Conservation (phyloP, 2,329 filamentous ascomycete species). For the Simplicillium aogashimaense region DNA sequence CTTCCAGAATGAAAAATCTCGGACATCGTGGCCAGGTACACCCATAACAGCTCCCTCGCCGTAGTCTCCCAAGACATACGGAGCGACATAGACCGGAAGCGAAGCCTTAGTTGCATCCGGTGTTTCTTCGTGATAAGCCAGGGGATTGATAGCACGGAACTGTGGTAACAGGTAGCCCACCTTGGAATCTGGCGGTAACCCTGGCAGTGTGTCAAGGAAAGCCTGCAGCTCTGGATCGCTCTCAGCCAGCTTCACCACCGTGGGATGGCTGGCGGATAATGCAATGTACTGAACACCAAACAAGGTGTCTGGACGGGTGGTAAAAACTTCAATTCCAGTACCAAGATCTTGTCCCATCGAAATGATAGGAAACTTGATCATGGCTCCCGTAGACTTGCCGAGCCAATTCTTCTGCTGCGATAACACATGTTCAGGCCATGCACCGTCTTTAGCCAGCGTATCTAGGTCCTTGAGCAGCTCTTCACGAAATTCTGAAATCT, state of each 20-base stretch:
- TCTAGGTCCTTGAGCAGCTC: constrained; percentile 63
- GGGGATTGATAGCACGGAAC: constrained; percentile 54
- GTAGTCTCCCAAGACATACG: constrained; percentile 78
- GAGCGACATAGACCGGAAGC: constrained; percentile 70
- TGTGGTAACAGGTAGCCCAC: constrained; percentile 58
- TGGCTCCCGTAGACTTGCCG: constrained; percentile 65
- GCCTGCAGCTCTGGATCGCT: constrained; percentile 50
- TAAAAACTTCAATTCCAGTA: constrained; percentile 61
- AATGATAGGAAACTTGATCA: constrained; percentile 59
- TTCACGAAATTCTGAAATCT: constrained; percentile 71
- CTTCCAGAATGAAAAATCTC: constrained; percentile 74
- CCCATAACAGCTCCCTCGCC: constrained; percentile 88
- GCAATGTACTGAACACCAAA: constrained; percentile 80
- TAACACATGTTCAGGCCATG: constrained; percentile 76
- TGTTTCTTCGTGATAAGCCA: constrained; percentile 43
- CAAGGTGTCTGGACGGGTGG: constrained; percentile 78
- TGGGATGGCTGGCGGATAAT: constrained; percentile 61
- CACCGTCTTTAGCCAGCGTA: constrained; percentile 46
- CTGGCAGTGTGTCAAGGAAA: constrained; percentile 57
- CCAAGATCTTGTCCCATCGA: constrained; percentile 27
- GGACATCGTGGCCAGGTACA: constrained; percentile 72
- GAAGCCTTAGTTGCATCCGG: constrained; percentile 42
- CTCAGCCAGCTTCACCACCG: constrained; percentile 53
- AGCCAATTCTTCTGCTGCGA: constrained; percentile 85
- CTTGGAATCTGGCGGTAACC: constrained; percentile 45